phyloP scores from a whole-genome alignment of 139 green algal genomes.

The Penium margaritaceum region DNA sequence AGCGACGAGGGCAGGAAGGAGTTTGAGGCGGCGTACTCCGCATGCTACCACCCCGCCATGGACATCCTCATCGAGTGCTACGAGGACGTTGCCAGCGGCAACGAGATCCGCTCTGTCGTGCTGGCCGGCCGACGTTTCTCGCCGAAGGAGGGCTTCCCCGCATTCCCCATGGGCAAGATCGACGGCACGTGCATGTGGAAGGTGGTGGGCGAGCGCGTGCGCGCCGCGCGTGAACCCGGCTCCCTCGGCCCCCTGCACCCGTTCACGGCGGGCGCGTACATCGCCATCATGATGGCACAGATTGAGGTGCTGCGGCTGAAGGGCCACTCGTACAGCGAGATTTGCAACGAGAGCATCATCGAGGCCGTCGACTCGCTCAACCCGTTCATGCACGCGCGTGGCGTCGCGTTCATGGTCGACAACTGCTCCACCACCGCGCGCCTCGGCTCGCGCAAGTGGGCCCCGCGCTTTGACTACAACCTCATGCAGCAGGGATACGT shows the following conservation, averaged over 20 bases:
- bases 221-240: conserved; percentile 57
- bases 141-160: conserved; percentile 46
- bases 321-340: conserved; percentile 94
- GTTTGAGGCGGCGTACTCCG: conserved; percentile 79
- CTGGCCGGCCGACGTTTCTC: conserved; percentile 83
- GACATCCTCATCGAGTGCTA: conserved; percentile 97
- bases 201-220: conserved; percentile 82
- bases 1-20: conserved; percentile 78
- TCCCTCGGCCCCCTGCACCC: conserved; percentile 84
- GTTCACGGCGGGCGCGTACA: conserved; percentile 96
- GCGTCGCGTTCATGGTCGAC: conserved; percentile 99
- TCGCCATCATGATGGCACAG: conserved; percentile 94
- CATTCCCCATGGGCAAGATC: conserved; percentile 98
- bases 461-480: conserved; percentile 95
- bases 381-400: conserved; percentile 98
- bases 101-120: conserved; percentile 96
- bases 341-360: conserved; percentile 99
- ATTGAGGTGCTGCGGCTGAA: conserved; percentile 77
- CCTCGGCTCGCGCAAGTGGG: conserved; percentile 94
- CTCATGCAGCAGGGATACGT: conserved; percentile 83
- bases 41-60: too few species aligned
- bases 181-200: conserved; percentile 97
- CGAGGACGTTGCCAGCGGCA: conserved; percentile 93
- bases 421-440: conserved; percentile 99
- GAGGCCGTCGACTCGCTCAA: conserved; percentile 97